Base-by-base conservation (phyloP, 2,329 filamentous ascomycete genomes). In the Trichoderma sp. region DNA sequence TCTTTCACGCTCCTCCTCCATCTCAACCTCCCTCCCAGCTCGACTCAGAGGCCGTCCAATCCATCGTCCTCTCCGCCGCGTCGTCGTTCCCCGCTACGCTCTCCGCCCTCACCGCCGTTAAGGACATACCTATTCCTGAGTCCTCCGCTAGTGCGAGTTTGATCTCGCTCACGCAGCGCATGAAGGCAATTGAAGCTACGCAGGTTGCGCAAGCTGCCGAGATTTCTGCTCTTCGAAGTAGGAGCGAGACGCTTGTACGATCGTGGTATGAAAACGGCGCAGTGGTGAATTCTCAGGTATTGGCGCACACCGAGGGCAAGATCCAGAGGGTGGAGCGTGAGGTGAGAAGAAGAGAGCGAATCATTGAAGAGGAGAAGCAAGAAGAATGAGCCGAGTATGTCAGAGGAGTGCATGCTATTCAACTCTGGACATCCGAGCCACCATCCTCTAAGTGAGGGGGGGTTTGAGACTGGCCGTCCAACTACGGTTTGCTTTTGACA, bases 181-280 rank as follows among this genome's bases (percentile, higher is more conserved):
- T 94, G 82, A 87, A 86, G 74, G 87, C 86, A 24, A 81, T 89
- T 21, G 87, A 89, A 74, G 84, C 86, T 0, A 86, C 86, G 4
- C 92, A 94, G 77, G 79, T 86, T 24, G 85, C 87, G 18, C 91
- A 93, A 80, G 85, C 81, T 51, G 84, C 85, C 62, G 89, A 91
- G 79, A 87, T 93, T 73, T 87, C 87, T 26, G 88, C 88, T 79
- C 85, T 92, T 78, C 86, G 89, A 79, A 86, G 82, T 73, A 86
- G 86, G 74, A 95, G 87, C 82, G 92, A 90, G 80, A 80, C 80
- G 74, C 83, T 88, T 28, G 81, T 94, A 72, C 87, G 91, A 74
- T 81, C 84, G 43, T 97, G 93, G 91, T 94, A 95, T 81, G 90
- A 94, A 79, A 83, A 88, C 28, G 89, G 90, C 4, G 85, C 96